A percentile compares a stretch with the other conserved stretches of the same genome.
Evolutionary conservation across 495 filamentous ascomycete species (phyloP).

Genomic region (Xylaria venustula): DNA sequence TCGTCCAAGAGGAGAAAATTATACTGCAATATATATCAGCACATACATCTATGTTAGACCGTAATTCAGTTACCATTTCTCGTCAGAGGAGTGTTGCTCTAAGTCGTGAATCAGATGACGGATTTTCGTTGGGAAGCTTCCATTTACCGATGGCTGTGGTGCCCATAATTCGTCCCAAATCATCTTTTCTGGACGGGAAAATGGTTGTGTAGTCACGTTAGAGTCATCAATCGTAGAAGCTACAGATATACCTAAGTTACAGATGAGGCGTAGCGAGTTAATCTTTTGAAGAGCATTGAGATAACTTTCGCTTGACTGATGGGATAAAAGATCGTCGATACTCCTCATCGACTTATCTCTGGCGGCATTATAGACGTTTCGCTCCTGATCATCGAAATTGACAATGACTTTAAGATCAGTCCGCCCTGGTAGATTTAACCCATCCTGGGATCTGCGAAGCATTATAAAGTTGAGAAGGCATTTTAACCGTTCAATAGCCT

Average conservation of each 20-base stretch:
- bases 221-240: no score
- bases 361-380: background rate
- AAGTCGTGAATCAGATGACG: no score
- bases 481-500: constrained; percentile 24
- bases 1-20: background rate
- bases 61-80: no score
- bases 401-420: background rate
- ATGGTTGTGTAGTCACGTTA: no score
- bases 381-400: background rate
- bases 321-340: no score
- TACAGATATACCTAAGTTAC: constrained; percentile 36
- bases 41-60: no score
- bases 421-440: background rate
- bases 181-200: no score
- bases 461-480: background rate
- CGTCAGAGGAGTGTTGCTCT: no score
- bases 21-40: no score
- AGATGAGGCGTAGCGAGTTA: constrained; percentile 40
- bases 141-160: background rate
- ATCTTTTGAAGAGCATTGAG: constrained; percentile 43
- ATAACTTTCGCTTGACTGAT: background rate
- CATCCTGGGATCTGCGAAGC: background rate
- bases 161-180: no score
- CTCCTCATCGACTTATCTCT: background rate
- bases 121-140: no score